These are phyloP conservation scores for Cladophialophora carrionii DNA, from an alignment of 2,329 filamentous ascomycete genomes.

Conservation along the genomic window DNA sequence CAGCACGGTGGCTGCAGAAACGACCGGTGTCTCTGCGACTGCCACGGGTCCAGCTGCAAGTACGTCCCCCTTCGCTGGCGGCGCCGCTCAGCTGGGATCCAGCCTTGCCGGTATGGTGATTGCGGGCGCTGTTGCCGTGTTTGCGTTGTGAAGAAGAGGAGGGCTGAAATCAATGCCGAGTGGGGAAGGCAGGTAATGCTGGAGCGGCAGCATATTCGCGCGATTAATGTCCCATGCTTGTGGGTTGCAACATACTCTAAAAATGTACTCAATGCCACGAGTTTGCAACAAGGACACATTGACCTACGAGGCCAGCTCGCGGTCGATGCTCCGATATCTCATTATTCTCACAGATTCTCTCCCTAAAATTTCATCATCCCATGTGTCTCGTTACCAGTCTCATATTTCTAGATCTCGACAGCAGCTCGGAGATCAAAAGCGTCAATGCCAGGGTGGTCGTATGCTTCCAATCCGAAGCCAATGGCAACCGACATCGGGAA, in stretches of 20 bases:
- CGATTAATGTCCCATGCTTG: neutral
- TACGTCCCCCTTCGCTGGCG: constrained; percentile 29
- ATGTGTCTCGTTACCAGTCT: neutral
- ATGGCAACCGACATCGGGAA: neutral
- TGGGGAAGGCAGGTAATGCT: neutral
- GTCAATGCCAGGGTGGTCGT: neutral
- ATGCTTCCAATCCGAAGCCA: neutral
- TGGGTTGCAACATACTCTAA: neutral
- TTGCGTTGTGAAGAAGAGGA: constrained; percentile 29
- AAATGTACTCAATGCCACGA: neutral
- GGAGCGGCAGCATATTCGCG: neutral
- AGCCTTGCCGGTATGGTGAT: constrained; percentile 30
- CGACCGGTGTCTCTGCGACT: constrained; percentile 12
- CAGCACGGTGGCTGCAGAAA: constrained; percentile 7
- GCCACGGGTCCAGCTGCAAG: constrained; percentile 11
- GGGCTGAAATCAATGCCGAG: neutral
- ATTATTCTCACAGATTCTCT: neutral
- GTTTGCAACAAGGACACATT: neutral
- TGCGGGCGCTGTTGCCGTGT: constrained; percentile 29
- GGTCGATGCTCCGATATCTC: neutral
- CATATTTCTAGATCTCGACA: neutral
- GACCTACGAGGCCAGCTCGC: neutral
- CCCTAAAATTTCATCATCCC: neutral
- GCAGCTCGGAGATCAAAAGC: neutral
- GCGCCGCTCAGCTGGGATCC: constrained; percentile 25